Evolutionary conservation across 2,329 filamentous ascomycete species (phyloP).

Genomic region (Xylariaceae sp.): DNA sequence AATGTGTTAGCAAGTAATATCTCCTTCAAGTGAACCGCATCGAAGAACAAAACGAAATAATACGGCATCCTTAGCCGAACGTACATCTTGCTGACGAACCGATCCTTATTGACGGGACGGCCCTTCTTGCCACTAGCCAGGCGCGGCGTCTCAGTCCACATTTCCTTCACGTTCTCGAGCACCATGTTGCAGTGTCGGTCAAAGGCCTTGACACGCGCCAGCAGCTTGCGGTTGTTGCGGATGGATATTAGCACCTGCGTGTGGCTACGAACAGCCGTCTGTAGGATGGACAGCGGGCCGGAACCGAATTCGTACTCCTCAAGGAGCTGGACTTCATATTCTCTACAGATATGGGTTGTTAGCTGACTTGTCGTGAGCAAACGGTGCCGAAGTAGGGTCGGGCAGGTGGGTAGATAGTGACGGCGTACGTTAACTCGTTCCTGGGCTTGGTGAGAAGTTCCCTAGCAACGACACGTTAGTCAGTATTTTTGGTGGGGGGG

Average conservation of each 20-base stretch:
- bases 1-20: slow-evolving; percentile 10
- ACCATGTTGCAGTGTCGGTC: slow-evolving; percentile 99
- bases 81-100: slow-evolving; percentile 97
- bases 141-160: slow-evolving; percentile 96
- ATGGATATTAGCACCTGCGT: slow-evolving; percentile 96
- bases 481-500: neutral
- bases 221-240: slow-evolving; percentile 97
- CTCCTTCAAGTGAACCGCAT: neutral
- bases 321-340: slow-evolving; percentile 63
- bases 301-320: slow-evolving; percentile 82
- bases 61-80: slow-evolving; percentile 33
- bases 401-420: slow-evolving; percentile 11
- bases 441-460: slow-evolving; percentile 89
- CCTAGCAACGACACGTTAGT: slow-evolving; percentile 50
- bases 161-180: slow-evolving; percentile 95
- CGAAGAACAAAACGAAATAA: neutral
- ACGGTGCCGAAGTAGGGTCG: slow-evolving; percentile 26
- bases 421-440: slow-evolving; percentile 84
- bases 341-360: slow-evolving; percentile 37
- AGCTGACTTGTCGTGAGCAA: neutral
- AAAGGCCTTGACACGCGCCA: slow-evolving; percentile 97
- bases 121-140: slow-evolving; percentile 87
- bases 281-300: slow-evolving; percentile 88
- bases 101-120: slow-evolving; percentile 92
- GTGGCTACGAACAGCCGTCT: slow-evolving; percentile 93